A percentile compares a stretch with the other conserved stretches of the same genome.
Conservation (phyloP, 2,329 filamentous ascomycete species). For the Colletotrichum plurivorum region DNA sequence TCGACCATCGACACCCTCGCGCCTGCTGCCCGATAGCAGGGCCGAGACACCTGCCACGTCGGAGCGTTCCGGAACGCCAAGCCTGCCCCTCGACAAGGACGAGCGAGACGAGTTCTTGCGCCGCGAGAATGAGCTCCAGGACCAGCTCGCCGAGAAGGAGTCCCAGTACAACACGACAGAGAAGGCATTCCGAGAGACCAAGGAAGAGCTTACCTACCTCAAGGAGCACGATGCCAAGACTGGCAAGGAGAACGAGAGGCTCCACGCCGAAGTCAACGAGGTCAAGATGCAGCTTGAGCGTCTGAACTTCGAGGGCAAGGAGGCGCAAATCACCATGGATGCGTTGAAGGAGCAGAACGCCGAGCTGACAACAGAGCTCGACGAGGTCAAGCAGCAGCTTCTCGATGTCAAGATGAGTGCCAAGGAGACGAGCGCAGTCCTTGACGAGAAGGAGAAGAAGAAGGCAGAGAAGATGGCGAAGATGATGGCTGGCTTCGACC, state of each 20-base stretch:
- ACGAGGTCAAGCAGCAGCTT: slow-evolving; percentile 96
- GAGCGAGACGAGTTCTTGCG: slow-evolving; percentile 96
- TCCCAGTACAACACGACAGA: slow-evolving; percentile 84
- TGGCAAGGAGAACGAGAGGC: slow-evolving; percentile 90
- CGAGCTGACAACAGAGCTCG: slow-evolving; percentile 91
- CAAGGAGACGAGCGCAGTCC: slow-evolving; percentile 89
- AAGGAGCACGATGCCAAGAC: slow-evolving; percentile 89
- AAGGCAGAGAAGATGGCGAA: slow-evolving; percentile 99
- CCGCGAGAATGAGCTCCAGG: slow-evolving; percentile 96
- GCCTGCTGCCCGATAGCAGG: slow-evolving; percentile 69
- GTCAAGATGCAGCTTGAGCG: slow-evolving; percentile 98
- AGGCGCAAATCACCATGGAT: slow-evolving; percentile 98
- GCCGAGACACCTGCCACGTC: slow-evolving; percentile 76
- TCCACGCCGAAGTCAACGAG: slow-evolving; percentile 89
- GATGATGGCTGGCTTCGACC: slow-evolving; percentile 99
- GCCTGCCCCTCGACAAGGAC: slow-evolving; percentile 91
- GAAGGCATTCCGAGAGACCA: slow-evolving; percentile 83
- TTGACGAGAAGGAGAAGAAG: slow-evolving; percentile 98
- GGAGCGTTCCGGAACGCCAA: slow-evolving; percentile 89
- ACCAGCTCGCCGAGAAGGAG: slow-evolving; percentile 95
- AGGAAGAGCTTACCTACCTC: slow-evolving; percentile 86
- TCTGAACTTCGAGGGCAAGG: slow-evolving; percentile 95
- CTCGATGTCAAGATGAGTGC: slow-evolving; percentile 97
- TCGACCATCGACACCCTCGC: slow-evolving; percentile 67
- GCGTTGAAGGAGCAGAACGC: slow-evolving; percentile 95